Conservation (phyloP, 2,329 filamentous ascomycete genomes). For the Coniella lustricola region DNA sequence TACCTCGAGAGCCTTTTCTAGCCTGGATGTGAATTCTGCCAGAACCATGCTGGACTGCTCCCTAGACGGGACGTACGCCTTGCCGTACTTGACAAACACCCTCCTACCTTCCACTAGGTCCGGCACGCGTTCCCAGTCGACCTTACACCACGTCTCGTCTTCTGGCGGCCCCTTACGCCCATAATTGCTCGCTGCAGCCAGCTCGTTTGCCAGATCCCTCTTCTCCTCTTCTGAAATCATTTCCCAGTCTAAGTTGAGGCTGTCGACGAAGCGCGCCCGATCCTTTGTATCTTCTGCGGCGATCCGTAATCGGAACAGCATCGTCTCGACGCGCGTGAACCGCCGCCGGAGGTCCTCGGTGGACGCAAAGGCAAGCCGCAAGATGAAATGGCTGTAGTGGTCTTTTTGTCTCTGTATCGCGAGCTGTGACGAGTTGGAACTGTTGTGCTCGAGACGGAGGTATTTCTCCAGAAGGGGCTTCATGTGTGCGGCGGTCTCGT, state of each 20-base stretch:
- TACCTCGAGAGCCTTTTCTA: constrained; percentile 81
- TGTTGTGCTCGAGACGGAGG: constrained; percentile 71
- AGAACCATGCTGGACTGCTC: constrained; percentile 88
- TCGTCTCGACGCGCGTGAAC: constrained; percentile 80
- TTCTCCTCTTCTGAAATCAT: constrained; percentile 73
- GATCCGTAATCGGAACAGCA: constrained; percentile 80
- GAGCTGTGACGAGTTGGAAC: constrained; percentile 52
- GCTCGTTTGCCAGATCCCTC: constrained; percentile 50
- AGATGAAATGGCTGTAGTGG: constrained; percentile 96
- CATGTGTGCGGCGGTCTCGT: constrained; percentile 79
- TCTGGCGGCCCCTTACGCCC: constrained; percentile 37
- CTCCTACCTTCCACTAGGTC: constrained; percentile 76
- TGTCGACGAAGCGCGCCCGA: constrained; percentile 66
- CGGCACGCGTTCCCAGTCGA: constrained; percentile 89
- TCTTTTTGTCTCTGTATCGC: constrained; percentile 80
- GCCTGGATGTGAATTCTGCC: constrained; percentile 70
- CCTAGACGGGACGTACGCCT: constrained; percentile 81
- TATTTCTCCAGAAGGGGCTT: constrained; percentile 81
- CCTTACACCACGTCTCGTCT: constrained; percentile 89
- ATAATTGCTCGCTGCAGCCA: constrained; percentile 44
- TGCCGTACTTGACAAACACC: constrained; percentile 71
- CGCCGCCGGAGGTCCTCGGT: constrained; percentile 85
- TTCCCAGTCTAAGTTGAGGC: constrained; percentile 78
- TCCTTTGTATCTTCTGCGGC: constrained; percentile 69
- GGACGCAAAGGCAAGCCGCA: constrained; percentile 83